Evolutionary conservation across 1,284 basidiomycete genomes (phyloP).

Genomic region (Ceratobasidium sp.): DNA sequence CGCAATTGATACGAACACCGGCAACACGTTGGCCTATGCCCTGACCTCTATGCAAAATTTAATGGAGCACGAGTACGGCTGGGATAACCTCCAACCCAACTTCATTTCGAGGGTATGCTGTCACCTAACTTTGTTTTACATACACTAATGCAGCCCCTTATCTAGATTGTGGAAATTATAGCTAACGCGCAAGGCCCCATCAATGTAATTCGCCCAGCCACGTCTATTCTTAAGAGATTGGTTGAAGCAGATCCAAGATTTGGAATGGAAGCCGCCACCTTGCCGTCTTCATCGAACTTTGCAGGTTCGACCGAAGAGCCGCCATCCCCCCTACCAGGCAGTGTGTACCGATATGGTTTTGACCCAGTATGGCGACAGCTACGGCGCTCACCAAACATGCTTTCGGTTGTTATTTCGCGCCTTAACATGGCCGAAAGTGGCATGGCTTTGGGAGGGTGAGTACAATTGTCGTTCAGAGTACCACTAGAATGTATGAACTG

Average conservation of each 20-base stretch:
- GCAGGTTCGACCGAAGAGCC: conserved; percentile 58
- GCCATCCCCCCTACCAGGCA: conserved; percentile 61
- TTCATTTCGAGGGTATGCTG: conserved; percentile 71
- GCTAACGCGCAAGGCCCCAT: conserved; percentile 79
- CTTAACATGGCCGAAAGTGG: conserved; percentile 85
- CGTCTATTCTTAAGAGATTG: conserved; percentile 89
- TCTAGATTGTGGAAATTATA: conserved; percentile 77
- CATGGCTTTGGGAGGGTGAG: conserved; percentile 84
- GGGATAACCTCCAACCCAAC: conserved; percentile 72
- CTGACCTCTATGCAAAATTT: conserved; percentile 86
- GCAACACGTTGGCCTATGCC: conserved; percentile 90
- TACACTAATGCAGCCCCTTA: conserved; percentile 43
- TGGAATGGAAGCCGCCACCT: conserved; percentile 64
- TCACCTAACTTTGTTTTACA: neutral
- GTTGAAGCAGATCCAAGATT: conserved; percentile 81
- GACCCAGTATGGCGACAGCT: conserved; percentile 84
- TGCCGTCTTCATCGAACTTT: conserved; percentile 61
- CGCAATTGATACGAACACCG: conserved; percentile 73
- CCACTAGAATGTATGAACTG: neutral
- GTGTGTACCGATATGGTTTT: conserved; percentile 84
- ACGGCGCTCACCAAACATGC: conserved; percentile 58
- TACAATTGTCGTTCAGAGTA: conserved; percentile 15
- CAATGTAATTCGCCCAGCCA: conserved; percentile 96
- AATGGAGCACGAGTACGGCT: conserved; percentile 85
- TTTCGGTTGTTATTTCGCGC: conserved; percentile 82